These are phyloP conservation scores for Penicillium lagena DNA, from an alignment of 495 filamentous ascomycete genomes.

Conservation along the genomic window DNA sequence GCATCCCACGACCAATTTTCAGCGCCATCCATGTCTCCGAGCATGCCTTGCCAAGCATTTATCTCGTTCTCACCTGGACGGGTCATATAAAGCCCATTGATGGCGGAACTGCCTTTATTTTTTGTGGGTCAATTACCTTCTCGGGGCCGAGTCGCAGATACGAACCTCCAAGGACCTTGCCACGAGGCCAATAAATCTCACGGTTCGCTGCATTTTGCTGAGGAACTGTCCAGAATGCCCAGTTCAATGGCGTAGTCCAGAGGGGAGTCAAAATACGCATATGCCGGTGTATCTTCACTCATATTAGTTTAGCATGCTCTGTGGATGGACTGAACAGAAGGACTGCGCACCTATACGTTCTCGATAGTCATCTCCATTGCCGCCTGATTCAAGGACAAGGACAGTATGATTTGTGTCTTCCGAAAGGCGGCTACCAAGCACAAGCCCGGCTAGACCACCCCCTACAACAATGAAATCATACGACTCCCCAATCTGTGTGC, in stretches of 20 bases:
- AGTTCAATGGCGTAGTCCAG: slow-evolving; percentile 33
- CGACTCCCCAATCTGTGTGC: slow-evolving; percentile 18
- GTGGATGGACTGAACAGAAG: neutral
- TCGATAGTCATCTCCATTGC: slow-evolving; percentile 26
- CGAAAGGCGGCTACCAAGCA: slow-evolving; percentile 16
- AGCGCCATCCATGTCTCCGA: slow-evolving; percentile 25
- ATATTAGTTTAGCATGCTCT: neutral
- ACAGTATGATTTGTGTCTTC: slow-evolving; percentile 26
- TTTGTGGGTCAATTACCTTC: neutral
- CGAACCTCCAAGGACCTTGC: slow-evolving; percentile 34
- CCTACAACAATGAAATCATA: slow-evolving; percentile 47
- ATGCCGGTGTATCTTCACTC: slow-evolving; percentile 22
- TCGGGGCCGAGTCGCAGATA: neutral
- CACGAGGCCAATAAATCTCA: slow-evolving; percentile 24
- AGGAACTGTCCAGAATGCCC: slow-evolving; percentile 23
- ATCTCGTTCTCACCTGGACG: slow-evolving; percentile 26
- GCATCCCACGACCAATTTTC: slow-evolving; percentile 29
- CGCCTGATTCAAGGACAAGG: slow-evolving; percentile 39
- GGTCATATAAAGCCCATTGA: slow-evolving; percentile 28
- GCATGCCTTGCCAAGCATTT: slow-evolving; percentile 26
- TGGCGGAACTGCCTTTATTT: slow-evolving; percentile 26
- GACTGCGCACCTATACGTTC: slow-evolving; percentile 22
- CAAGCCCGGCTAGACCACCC: slow-evolving; percentile 33
- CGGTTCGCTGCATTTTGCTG: slow-evolving; percentile 29
- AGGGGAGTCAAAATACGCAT: slow-evolving; percentile 25